Evolutionary conservation across 176 grass and related monocot species (phyloP), one percentile per base, ranked within the genome.

Genomic region (Urochloa ruziziensis): DNA sequence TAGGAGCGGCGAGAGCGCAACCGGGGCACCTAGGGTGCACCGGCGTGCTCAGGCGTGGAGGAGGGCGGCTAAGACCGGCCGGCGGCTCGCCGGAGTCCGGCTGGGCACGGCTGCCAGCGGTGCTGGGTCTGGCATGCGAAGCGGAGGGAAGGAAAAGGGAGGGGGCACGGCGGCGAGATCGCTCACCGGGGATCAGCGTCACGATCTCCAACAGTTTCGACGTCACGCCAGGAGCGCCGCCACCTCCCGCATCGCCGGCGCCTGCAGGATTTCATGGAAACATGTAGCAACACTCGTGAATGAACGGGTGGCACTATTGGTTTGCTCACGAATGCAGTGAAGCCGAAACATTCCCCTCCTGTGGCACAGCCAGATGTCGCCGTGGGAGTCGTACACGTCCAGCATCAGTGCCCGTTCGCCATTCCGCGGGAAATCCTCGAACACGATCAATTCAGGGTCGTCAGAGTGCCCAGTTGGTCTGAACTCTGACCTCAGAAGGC

Each of bases 161-260:
- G n/a, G n/a, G n/a, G n/a, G n/a, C n/a, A n/a, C n/a, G n/a, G n/a
- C n/a, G n/a, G n/a, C n/a, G n/a, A n/a, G n/a, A n/a, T n/a, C n/a
- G n/a, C n/a, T n/a, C n/a, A n/a, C n/a, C n/a, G n/a, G n/a, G 76
- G 24, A 91, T 91, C 65, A 85, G 64, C n/a, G 82, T 91, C 57
- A 91, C 82, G 33, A 88, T 37, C 82, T 83, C 82, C 6, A 86
- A 82, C 46, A 82, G 73, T 68, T 88, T 85, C 24, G 82, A 58
- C 19, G 82, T n/a, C n/a, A 58, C 37, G 86, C 43, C 77, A 88
- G 15, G 49, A 91, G 85, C 36, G 86, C 62, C 80, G 78, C 90
- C 13, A 88, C 60, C 57, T 91, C 90, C 58, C 6, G 78, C 86
- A 85, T 73, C 16, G 90, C 90, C 49, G 85, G 82, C 46, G 34